A percentile compares a stretch with the other conserved stretches of the same genome.
Evolutionary conservation across 768 basidiomycete genomes (phyloP).

Genomic region (Phylloporus sp.): DNA sequence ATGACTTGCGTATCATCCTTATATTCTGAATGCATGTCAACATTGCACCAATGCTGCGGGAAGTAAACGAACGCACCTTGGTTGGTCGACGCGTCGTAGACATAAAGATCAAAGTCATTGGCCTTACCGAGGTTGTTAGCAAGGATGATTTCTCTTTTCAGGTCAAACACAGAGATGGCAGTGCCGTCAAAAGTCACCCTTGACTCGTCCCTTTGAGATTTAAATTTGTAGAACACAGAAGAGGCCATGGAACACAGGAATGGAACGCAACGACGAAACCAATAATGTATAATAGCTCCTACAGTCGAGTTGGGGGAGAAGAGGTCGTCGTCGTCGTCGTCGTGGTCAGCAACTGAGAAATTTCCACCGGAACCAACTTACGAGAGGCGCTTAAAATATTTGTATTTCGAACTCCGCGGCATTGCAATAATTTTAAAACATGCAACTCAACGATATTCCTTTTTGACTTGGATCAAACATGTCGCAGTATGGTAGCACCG

Average conservation of each 20-base stretch:
- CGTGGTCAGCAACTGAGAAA: conserved; percentile 8
- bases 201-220: conserved; percentile 90
- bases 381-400: conserved; percentile 23
- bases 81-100: conserved; percentile 78
- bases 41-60: not conserved
- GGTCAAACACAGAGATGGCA: conserved; percentile 97
- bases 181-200: conserved; percentile 97
- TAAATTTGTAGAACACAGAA: conserved; percentile 98
- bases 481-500: conserved; percentile 26
- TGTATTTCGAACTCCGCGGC: conserved; percentile 7
- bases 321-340: conserved; percentile 18
- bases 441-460: not conserved
- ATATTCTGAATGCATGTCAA: conserved; percentile 53
- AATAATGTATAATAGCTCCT: conserved; percentile 24
- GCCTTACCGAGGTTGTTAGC: conserved; percentile 95
- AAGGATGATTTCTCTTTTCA: conserved; percentile 97
- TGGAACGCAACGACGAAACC: conserved; percentile 12
- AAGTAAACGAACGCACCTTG: conserved; percentile 62
- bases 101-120: conserved; percentile 90
- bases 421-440: conserved; percentile 10
- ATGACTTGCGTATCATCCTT: conserved; percentile 89
- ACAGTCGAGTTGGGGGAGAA: conserved; percentile 8
- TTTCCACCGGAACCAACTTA: not conserved
- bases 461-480: conserved; percentile 17
- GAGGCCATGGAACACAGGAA: conserved; percentile 58